Evolutionary conservation across 768 basidiomycete species (phyloP), one percentile per base, ranked within the genome.

Genomic region (Suillus bovinus): DNA sequence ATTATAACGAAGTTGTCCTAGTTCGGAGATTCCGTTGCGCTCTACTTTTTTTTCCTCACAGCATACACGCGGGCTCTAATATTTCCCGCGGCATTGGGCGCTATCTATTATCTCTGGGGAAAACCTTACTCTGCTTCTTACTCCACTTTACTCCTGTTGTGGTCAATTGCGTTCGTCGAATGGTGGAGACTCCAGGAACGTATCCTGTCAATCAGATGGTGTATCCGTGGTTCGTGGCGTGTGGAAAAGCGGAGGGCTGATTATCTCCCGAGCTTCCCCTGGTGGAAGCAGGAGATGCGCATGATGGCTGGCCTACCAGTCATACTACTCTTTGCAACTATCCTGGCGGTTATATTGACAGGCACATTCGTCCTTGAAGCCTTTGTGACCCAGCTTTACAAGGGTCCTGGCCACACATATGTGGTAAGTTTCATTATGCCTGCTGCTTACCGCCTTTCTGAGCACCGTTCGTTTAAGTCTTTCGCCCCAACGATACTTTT

Each of bases 131-230:
- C 89, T 10, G 83, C 90, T 13, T 52, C 84, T 5, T 98, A 94
- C 72, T 93, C 93, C 0, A 75, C 82, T 59, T 75, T 91, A 24
- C 77, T 96, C 53, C 84, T 87, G n/a, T 60, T 94, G 3, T 99
- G 96, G 92, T 88, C 90, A 0, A 81, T 94, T 53, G 74, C 83
- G 22, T 96, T 96, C 69, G 90, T 96, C 64, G 95, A 98, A 73
- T 89, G 87, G 80, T 99, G 96, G 96, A 84, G 91, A 33, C 83
- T 97, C 41, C 85, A 85, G 62, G 93, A 99, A 74, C 86, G 90
- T 20, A 86, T 88, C 44, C 78, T 96, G n/a, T 86, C 93, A 2
- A 83, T 94, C 53, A 82, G 86, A 34, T 96, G 93, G 81, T 90
- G 91, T 5, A 92, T 90, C 0, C 85, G 85, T 31, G 91, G 90